These are phyloP conservation scores for Onygena corvina DNA, from an alignment of 2,329 filamentous ascomycete species.

Conservation along the genomic window DNA sequence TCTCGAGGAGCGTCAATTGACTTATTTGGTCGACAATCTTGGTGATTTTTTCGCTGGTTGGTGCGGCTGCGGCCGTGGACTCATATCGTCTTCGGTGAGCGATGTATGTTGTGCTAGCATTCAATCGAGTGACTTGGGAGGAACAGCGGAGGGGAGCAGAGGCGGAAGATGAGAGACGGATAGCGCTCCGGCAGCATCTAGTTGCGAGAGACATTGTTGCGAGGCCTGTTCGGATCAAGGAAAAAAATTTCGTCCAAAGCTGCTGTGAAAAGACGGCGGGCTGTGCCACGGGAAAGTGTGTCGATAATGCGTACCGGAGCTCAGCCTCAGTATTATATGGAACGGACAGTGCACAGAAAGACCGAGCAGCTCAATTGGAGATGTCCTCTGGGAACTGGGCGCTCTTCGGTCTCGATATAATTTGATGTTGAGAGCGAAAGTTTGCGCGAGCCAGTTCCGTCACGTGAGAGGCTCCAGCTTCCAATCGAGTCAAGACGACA, in stretches of 20 bases:
- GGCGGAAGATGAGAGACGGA: constrained; percentile 26
- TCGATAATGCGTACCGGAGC: neutral
- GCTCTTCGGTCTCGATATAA: constrained; percentile 2
- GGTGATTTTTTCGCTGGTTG: constrained; percentile 77
- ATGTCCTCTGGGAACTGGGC: neutral
- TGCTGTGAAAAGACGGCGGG: neutral
- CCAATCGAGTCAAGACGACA: no score
- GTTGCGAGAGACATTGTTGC: constrained; percentile 33
- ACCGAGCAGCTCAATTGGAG: neutral
- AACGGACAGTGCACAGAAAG: neutral
- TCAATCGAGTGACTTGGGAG: constrained; percentile 8
- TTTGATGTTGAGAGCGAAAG: constrained; percentile 4
- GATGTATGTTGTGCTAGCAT: constrained; percentile 10
- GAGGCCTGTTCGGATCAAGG: neutral
- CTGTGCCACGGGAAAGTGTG: neutral
- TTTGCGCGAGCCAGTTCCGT: neutral
- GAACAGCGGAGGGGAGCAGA: constrained; percentile 24
- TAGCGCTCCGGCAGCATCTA: constrained; percentile 33
- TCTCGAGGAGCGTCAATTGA: constrained; percentile 94
- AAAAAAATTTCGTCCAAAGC: constrained; percentile 9
- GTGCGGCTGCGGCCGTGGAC: constrained; percentile 59
- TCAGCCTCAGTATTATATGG: neutral
- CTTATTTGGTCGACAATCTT: constrained; percentile 97
- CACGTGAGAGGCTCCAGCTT: no score
- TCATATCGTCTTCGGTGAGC: constrained; percentile 58